Evolutionary conservation across 2,329 filamentous ascomycete species (phyloP), one percentile per base, ranked within the genome.

Genomic region (Huntiella abstrusa): DNA sequence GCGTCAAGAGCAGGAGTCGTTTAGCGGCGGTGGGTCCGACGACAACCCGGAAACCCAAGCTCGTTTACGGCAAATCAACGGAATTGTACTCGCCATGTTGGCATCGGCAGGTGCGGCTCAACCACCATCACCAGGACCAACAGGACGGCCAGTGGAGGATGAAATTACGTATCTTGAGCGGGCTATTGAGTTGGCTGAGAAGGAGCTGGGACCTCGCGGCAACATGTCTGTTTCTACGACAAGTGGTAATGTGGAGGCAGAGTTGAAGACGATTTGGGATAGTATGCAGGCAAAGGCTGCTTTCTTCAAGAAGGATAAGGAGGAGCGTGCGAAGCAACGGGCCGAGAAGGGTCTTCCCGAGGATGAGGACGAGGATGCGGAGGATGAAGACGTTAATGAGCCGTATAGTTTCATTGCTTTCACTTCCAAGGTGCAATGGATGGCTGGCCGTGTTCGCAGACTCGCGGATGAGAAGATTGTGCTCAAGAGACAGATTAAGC

Each of bases 381-480:
- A 74, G 17, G 74, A 77, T 49, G 77, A 81, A 51, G 68, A 68
- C 52, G 56, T 64, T 17, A 67, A 68, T 48, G 76, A 82, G 53
- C 54, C 69, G 1, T 92, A 83, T 62, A 81, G 80, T 1, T 64
- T 94, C 3, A 67, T 71, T 16, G 83, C 79, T 15, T 92, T 96
- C 59, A 80, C 77, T 12, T 66, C 73, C 6, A 84, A 83, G 55
- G 77, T 96, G 1, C 80, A 86, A 55, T 81, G 77, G 63, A 65
- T 95, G 4, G 84, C 86, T 57, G 69, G 70, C 36, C 81, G 84
- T 49, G 74, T 84, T n/a, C 80, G 78, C 13, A 74, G 74, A 15
- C 66, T 95, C 33, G 79, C 83, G 51, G 83, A 94, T 54, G 87
- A 96, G 58, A 92, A 94, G 58, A 75, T 77, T 42, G 87, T 94